These are phyloP conservation scores for Mesostigma viride DNA, from an alignment of 139 green algal genomes.

Conservation along the genomic window DNA sequence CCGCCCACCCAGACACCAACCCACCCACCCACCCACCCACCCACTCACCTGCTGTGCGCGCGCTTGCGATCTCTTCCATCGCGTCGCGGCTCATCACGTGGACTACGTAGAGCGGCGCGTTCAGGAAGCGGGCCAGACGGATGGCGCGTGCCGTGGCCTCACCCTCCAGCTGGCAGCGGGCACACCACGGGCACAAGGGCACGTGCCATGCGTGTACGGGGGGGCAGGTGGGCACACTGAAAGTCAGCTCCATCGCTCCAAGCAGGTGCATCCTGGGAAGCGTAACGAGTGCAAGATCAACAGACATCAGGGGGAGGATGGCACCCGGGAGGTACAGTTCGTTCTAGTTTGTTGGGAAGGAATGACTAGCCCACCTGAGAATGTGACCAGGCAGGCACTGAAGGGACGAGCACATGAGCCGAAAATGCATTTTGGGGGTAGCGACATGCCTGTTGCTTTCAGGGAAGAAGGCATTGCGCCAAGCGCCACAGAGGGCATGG, in stretches of 20 bases:
- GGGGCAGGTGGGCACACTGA: background rate
- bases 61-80: conserved; percentile 53
- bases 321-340: background rate
- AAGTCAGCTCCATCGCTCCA: too few species aligned
- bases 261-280: background rate
- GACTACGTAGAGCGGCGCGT: conserved; percentile 87
- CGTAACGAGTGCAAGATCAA: background rate
- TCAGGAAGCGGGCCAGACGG: conserved; percentile 61
- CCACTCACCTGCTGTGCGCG: conserved; percentile 20
- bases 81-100: conserved; percentile 88
- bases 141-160: conserved; percentile 81
- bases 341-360: background rate
- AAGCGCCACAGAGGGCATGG: too few species aligned
- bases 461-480: too few species aligned
- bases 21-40: too few species aligned
- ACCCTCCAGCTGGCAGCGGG: conserved; percentile 52
- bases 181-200: background rate
- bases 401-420: too few species aligned
- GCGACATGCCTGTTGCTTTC: too few species aligned
- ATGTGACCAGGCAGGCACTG: too few species aligned
- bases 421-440: too few species aligned
- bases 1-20: too few species aligned
- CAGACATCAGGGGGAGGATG: background rate
- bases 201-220: background rate
- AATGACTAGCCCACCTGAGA: background rate